Evolutionary conservation across 768 basidiomycete genomes (phyloP).

Genomic region (Psilocybe tampanensis): DNA sequence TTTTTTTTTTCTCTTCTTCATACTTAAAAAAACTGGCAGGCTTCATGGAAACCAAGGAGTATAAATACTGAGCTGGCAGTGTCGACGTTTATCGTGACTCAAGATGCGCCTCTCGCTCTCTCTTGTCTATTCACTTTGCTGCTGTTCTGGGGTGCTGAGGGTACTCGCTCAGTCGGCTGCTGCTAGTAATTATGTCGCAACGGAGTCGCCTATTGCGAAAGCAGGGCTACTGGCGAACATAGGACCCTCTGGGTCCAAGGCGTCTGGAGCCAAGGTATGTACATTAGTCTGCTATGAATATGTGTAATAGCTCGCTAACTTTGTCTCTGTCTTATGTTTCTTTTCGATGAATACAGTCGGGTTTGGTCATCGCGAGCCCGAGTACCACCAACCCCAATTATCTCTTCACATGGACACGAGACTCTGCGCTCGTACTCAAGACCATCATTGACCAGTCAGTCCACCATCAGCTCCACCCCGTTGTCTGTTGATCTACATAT

Average conservation of each 20-base stretch:
- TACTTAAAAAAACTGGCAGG: no score
- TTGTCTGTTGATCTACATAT: no score
- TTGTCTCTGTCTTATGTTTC: no score
- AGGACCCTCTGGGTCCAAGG: constrained; percentile 56
- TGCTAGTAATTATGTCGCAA: constrained; percentile 53
- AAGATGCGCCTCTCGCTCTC: constrained; percentile 30
- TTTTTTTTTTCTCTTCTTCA: background rate
- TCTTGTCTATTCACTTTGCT: constrained; percentile 29
- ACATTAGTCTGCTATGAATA: no score
- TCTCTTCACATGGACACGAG: constrained; percentile 75
- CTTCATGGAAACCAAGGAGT: background rate
- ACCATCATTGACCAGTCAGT: constrained; percentile 49
- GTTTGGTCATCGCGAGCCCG: constrained; percentile 62
- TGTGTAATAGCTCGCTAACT: no score
- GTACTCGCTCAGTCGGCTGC: constrained; percentile 26
- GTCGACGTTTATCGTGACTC: background rate
- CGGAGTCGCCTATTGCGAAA: constrained; percentile 62
- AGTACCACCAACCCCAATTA: constrained; percentile 60
- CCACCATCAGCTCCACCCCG: background rate
- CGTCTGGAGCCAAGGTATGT: constrained; percentile 53
- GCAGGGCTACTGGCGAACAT: constrained; percentile 75
- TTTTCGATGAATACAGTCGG: constrained; percentile 33
- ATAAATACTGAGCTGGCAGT: background rate
- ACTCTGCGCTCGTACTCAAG: constrained; percentile 75
- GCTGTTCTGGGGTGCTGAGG: constrained; percentile 22